A percentile compares a stretch with the other conserved stretches of the same genome.
phyloP scores from a whole-genome alignment of 129 eudicot genomes.

The Flaveria linearis region DNA sequence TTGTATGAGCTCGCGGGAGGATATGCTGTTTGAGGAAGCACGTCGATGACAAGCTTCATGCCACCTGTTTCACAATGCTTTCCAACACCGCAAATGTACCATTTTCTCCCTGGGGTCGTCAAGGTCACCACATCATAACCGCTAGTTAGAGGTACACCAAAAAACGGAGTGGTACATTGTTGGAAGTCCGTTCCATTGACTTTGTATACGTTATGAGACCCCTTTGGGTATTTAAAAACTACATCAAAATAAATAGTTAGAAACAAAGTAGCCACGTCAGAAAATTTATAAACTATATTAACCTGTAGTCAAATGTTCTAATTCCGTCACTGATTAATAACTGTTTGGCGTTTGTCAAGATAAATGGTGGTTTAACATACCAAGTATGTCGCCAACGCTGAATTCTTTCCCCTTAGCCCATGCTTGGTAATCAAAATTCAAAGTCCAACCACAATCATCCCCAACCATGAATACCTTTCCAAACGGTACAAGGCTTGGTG shows the following conservation, averaged over 20 bases:
- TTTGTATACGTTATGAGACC: constrained; percentile 12
- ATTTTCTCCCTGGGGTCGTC: constrained; percentile 37
- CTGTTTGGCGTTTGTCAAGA: neutral
- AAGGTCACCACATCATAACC: constrained; percentile 31
- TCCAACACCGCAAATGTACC: constrained; percentile 36
- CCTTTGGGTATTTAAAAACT: constrained; percentile 6
- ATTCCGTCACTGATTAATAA: neutral
- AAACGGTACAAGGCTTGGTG: neutral
- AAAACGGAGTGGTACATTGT: neutral
- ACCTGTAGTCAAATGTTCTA: neutral
- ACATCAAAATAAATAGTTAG: neutral
- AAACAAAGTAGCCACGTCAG: neutral
- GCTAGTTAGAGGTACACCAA: no score
- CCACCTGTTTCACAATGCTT: constrained; percentile 11
- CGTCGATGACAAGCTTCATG: constrained; percentile 30
- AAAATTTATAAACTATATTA: no score
- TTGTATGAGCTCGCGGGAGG: constrained; percentile 18
- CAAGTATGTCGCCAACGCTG: constrained; percentile 34
- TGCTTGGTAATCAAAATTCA: constrained; percentile 26
- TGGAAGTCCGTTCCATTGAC: constrained; percentile 8
- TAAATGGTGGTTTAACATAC: neutral
- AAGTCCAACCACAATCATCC: constrained; percentile 8
- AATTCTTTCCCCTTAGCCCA: constrained; percentile 43
- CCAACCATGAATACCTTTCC: neutral
- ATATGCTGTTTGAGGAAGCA: constrained; percentile 4